Percentiles rank a stretch among this genome's conserved stretches.
These are phyloP conservation scores for Bauhinia variegata DNA, from an alignment of 306 rosid genomes.

Conservation along the genomic window DNA sequence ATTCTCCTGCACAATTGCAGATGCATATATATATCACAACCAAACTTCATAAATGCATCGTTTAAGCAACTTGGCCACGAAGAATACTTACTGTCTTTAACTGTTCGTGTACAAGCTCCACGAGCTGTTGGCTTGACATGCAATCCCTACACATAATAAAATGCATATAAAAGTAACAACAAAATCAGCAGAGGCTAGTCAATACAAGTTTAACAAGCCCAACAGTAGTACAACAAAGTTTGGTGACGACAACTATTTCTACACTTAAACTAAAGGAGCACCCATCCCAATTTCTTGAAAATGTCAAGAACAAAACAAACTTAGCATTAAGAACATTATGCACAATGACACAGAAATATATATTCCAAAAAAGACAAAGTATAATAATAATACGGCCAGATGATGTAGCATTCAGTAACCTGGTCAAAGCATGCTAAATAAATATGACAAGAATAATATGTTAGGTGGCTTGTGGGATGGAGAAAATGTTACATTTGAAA, in stretches of 20 bases:
- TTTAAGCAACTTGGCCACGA: background rate
- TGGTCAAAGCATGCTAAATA: background rate
- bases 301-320: background rate
- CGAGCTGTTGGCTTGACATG: constrained; percentile 94
- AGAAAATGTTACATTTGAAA: background rate
- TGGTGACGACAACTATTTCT: background rate
- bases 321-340: background rate
- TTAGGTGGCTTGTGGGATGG: background rate
- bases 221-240: too few species aligned
- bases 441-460: background rate
- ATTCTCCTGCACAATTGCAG: constrained; percentile 65
- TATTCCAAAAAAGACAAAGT: background rate
- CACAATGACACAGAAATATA: background rate
- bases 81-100: constrained; percentile 61
- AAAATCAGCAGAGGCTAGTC: too few species aligned
- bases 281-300: background rate
- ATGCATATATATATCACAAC: constrained; percentile 11
- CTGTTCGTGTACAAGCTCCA: constrained; percentile 70
- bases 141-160: constrained; percentile 77
- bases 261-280: background rate
- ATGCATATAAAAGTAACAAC: background rate
- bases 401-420: background rate
- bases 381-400: background rate
- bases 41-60: constrained; percentile 8
- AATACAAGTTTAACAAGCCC: background rate